A percentile compares a stretch with the other conserved stretches of the same genome.
These are phyloP conservation scores for Phytophthora brassicae DNA, from an alignment of 352 stramenopile genomes.

Conservation along the genomic window DNA sequence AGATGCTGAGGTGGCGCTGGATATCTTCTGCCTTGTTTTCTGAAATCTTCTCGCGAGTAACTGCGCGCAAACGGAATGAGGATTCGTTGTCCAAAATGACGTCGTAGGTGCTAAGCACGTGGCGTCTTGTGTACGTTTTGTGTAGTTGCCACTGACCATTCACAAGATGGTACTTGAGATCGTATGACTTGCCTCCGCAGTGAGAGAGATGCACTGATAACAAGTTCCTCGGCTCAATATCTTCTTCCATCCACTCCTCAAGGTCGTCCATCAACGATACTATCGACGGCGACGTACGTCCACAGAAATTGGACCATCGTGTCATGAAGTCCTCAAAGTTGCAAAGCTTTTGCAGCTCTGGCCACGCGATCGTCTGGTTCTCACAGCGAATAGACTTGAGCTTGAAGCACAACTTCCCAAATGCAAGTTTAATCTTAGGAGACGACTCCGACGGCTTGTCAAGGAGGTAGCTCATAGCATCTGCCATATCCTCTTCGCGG, in stretches of 20 bases:
- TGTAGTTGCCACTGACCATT: slow-evolving; percentile 36
- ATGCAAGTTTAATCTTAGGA: slow-evolving; percentile 26
- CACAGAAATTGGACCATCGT: slow-evolving; percentile 42
- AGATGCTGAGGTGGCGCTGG: slow-evolving; percentile 27
- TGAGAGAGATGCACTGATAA: slow-evolving; percentile 31
- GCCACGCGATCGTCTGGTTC: slow-evolving; percentile 28
- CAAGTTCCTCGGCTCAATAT: slow-evolving; percentile 1
- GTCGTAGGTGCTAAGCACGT: slow-evolving; percentile 32
- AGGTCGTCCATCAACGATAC: slow-evolving; percentile 32
- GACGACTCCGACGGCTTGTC: slow-evolving; percentile 12
- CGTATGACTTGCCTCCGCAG: slow-evolving; percentile 12
- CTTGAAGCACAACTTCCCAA: slow-evolving; percentile 39
- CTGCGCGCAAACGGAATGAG: slow-evolving; percentile 37
- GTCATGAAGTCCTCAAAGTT: slow-evolving; percentile 28
- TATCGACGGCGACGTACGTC: slow-evolving; percentile 20
- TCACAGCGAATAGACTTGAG: slow-evolving; percentile 25
- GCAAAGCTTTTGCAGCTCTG: slow-evolving; percentile 33
- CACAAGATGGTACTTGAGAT: slow-evolving; percentile 46
- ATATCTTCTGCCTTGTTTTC: slow-evolving; percentile 15
- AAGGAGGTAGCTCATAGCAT: slow-evolving; percentile 30
- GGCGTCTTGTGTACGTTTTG: slow-evolving; percentile 7
- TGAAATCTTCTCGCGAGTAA: slow-evolving; percentile 19
- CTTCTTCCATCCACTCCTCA: slow-evolving; percentile 26
- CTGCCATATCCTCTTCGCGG: slow-evolving; percentile 16
- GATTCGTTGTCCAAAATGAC: slow-evolving; percentile 34